Evolutionary conservation across 2,329 filamentous ascomycete genomes (phyloP).

Genomic region (Fusarium chuoi): DNA sequence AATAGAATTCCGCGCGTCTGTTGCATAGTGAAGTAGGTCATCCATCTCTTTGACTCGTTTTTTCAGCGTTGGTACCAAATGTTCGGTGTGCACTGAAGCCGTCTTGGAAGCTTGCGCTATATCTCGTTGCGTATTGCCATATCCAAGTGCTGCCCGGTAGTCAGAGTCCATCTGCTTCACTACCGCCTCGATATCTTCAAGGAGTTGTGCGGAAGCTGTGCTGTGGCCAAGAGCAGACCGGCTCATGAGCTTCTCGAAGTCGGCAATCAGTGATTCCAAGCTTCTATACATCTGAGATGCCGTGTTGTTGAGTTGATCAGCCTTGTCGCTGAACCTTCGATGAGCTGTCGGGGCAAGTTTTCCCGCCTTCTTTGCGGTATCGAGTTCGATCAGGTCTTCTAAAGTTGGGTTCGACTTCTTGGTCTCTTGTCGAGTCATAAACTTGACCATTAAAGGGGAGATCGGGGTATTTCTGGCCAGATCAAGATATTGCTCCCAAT

Average conservation of each 20-base stretch:
- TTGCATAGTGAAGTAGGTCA: conserved; percentile 66
- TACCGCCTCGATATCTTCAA: conserved; percentile 87
- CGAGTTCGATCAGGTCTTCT: conserved; percentile 79
- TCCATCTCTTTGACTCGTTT: conserved; percentile 70
- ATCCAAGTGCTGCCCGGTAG: conserved; percentile 78
- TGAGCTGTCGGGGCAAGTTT: conserved; percentile 69
- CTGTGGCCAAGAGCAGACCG: conserved; percentile 67
- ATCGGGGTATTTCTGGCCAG: conserved; percentile 73
- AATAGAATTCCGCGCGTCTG: conserved; percentile 74
- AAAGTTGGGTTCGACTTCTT: conserved; percentile 67
- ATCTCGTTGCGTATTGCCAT: conserved; percentile 71
- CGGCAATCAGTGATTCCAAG: conserved; percentile 69
- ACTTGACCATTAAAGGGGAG: conserved; percentile 71
- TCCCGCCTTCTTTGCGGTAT: conserved; percentile 78
- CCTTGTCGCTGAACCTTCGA: conserved; percentile 68
- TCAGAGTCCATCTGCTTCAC: conserved; percentile 89
- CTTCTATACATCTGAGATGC: conserved; percentile 69
- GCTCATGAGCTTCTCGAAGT: conserved; percentile 68
- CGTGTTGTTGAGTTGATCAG: conserved; percentile 69
- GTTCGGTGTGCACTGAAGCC: conserved; percentile 71
- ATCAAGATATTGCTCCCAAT: conserved; percentile 75
- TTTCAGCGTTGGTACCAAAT: conserved; percentile 67
- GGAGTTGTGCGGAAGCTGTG: conserved; percentile 73
- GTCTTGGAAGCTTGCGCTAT: conserved; percentile 71
- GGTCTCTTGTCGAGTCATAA: conserved; percentile 65